A percentile compares a stretch with the other conserved stretches of the same genome.
phyloP scores from a whole-genome alignment of 352 stramenopile genomes.

The Phytophthora ramorum region DNA sequence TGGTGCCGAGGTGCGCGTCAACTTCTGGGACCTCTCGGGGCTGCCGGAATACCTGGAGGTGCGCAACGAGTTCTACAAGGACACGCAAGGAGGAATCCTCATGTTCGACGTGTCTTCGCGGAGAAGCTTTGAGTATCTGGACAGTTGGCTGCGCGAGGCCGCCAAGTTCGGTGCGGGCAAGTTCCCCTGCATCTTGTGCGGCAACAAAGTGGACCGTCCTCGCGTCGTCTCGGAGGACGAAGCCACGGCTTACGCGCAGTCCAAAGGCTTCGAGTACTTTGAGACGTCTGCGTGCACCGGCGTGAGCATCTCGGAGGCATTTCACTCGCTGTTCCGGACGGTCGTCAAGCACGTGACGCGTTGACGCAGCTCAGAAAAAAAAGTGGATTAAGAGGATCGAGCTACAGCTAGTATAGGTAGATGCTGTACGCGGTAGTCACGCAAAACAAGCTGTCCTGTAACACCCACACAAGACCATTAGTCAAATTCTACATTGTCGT shows the following conservation, averaged over 20 bases:
- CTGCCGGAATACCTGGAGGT: conserved; percentile 95
- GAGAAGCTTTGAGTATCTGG: conserved; percentile 86
- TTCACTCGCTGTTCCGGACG: conserved; percentile 83
- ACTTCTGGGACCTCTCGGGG: conserved; percentile 95
- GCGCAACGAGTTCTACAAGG: conserved; percentile 97
- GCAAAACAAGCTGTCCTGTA: conserved; percentile 90
- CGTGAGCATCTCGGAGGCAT: conserved; percentile 85
- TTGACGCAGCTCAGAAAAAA: conserved; percentile 13
- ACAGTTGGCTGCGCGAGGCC: conserved; percentile 90
- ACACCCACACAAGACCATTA: neutral
- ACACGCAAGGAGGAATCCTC: conserved; percentile 83
- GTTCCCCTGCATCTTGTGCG: conserved; percentile 90
- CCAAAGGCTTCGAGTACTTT: conserved; percentile 91
- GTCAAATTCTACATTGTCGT: neutral
- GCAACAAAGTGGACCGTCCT: conserved; percentile 91
- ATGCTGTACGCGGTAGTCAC: conserved; percentile 89
- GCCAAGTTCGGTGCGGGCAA: conserved; percentile 88
- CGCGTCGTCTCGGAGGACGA: conserved; percentile 85
- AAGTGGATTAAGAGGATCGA: conserved; percentile 6
- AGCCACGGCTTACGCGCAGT: conserved; percentile 67
- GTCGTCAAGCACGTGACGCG: conserved; percentile 49
- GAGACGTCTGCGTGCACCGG: conserved; percentile 93
- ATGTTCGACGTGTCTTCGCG: conserved; percentile 83
- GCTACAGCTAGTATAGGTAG: conserved; percentile 79
- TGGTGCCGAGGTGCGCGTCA: conserved; percentile 86